Conservation (phyloP, 352 stramenopile genomes). For the Pythium coloratum region DNA sequence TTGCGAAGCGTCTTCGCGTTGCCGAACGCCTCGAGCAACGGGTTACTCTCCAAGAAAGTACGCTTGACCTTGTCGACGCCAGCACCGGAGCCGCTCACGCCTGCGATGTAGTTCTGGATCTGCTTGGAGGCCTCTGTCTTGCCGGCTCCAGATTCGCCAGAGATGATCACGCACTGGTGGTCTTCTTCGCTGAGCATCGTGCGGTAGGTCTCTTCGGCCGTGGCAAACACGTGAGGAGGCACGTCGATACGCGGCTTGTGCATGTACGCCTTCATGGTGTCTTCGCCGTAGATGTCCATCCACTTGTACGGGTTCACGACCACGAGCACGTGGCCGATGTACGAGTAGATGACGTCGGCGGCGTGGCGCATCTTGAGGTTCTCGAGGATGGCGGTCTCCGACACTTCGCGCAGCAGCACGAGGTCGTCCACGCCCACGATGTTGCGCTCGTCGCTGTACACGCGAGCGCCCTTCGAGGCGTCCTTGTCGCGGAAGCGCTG, state of each 20-base stretch:
- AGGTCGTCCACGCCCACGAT: conserved; percentile 83
- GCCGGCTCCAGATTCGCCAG: conserved; percentile 78
- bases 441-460: conserved; percentile 65
- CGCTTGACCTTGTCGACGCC: conserved; percentile 89
- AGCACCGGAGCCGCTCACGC: conserved; percentile 70
- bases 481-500: conserved; percentile 26
- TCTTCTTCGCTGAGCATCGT: conserved; percentile 89
- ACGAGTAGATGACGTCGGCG: conserved; percentile 86
- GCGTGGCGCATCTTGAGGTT: conserved; percentile 89
- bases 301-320: conserved; percentile 91
- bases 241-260: conserved; percentile 89
- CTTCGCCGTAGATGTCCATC: conserved; percentile 87
- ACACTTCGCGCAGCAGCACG: conserved; percentile 70
- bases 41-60: conserved; percentile 93
- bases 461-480: conserved; percentile 6
- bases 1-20: conserved; percentile 96
- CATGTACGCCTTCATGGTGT: conserved; percentile 77
- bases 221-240: conserved; percentile 84
- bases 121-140: conserved; percentile 90
- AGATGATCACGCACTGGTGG: conserved; percentile 91
- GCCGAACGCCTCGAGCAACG: conserved; percentile 95
- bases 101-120: conserved; percentile 90
- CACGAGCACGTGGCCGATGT: conserved; percentile 88
- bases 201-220: conserved; percentile 84
- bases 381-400: conserved; percentile 80